Conservation (phyloP, 2,329 filamentous ascomycete genomes). For the Cryphonectria carpinicola region DNA sequence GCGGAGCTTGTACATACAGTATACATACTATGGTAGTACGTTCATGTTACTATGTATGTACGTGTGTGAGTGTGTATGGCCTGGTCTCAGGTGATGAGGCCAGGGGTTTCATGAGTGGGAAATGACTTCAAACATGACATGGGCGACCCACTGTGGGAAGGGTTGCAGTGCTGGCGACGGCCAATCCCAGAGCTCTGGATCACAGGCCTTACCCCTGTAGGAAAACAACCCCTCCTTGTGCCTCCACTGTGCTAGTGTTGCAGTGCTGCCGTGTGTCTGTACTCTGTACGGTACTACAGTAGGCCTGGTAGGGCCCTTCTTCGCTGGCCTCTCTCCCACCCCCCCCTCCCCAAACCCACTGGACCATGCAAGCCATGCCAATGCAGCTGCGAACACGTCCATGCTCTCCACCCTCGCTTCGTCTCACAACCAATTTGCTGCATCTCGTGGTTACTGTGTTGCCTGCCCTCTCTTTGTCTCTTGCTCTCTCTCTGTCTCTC, state of each 20-base stretch:
- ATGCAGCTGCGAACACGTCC: slow-evolving; percentile 20
- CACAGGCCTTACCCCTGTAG: slow-evolving; percentile 7
- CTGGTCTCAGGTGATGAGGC: slow-evolving; percentile 6
- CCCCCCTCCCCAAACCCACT: neutral
- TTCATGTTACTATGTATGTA: neutral
- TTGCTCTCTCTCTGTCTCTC: neutral
- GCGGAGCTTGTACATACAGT: neutral
- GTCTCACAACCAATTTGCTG: slow-evolving; percentile 26
- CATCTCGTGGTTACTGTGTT: slow-evolving; percentile 8
- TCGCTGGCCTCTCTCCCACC: neutral
- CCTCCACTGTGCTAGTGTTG: neutral
- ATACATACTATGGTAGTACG: neutral
- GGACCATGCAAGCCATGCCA: neutral
- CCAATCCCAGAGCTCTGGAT: slow-evolving; percentile 10
- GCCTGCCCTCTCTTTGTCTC: neutral
- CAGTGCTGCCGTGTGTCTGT: neutral
- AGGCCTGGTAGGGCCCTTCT: neutral
- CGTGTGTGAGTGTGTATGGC: neutral
- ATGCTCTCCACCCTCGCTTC: slow-evolving; percentile 26
- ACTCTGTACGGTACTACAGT: neutral
- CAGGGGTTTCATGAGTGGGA: slow-evolving; percentile 9
- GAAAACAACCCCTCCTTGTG: slow-evolving; percentile 1
- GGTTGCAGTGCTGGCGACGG: neutral
- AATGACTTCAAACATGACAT: slow-evolving; percentile 14
- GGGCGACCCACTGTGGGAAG: slow-evolving; percentile 4